Conservation (phyloP, 306 rosid genomes). For the Datisca glomerata region DNA sequence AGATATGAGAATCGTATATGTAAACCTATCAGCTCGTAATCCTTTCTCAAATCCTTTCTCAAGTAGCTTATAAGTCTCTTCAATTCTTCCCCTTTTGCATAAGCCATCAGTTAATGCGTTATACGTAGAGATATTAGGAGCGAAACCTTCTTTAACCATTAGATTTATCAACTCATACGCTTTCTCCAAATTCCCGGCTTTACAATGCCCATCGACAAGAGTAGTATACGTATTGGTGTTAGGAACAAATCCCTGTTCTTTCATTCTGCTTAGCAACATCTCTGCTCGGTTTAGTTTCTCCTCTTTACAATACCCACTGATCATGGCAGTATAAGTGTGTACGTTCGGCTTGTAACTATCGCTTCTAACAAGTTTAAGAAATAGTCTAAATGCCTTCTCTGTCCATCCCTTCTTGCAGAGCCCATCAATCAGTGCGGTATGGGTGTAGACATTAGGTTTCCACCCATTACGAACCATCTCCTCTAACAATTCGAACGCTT, state of each 20-base stretch:
- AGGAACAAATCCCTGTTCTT: slow-evolving; percentile 70
- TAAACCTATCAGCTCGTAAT: slow-evolving; percentile 47
- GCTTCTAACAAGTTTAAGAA: slow-evolving; percentile 88
- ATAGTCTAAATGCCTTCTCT: slow-evolving; percentile 79
- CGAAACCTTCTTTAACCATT: slow-evolving; percentile 57
- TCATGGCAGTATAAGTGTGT: slow-evolving; percentile 82
- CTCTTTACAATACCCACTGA: slow-evolving; percentile 67
- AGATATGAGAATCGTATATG: slow-evolving; percentile 61
- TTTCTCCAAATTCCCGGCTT: slow-evolving; percentile 52
- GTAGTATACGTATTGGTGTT: slow-evolving; percentile 68
- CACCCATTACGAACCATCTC: slow-evolving; percentile 87
- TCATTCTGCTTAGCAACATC: slow-evolving; percentile 75
- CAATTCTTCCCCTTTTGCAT: slow-evolving; percentile 55
- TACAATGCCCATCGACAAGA: slow-evolving; percentile 69
- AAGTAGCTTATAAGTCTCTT: slow-evolving; percentile 57
- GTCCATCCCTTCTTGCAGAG: slow-evolving; percentile 98
- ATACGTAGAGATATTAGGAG: slow-evolving; percentile 64
- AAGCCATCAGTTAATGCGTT: slow-evolving; percentile 66
- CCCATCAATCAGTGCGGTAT: slow-evolving; percentile 62
- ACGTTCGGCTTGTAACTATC: slow-evolving; percentile 69
- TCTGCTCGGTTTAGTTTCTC: slow-evolving; percentile 69
- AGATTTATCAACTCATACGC: slow-evolving; percentile 52
- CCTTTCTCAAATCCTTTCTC: slow-evolving; percentile 26
- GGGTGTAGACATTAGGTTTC: slow-evolving; percentile 89
- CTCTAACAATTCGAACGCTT: slow-evolving; percentile 95